Base-by-base conservation (phyloP, 1,284 basidiomycete genomes). In the Leccinum huronense region DNA sequence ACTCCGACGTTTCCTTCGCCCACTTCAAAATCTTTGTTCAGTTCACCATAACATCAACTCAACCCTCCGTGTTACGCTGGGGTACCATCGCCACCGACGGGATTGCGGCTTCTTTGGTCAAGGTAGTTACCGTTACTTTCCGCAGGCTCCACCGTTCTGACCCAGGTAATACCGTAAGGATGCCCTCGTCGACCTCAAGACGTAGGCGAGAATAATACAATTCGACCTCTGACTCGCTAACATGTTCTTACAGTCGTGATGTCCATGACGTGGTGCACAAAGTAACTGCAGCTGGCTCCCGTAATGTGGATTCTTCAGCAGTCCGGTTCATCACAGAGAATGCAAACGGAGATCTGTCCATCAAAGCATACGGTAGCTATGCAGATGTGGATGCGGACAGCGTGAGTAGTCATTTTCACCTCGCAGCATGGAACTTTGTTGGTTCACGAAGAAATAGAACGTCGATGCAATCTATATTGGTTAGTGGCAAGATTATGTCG, bases 401-500 rank as follows among this genome's bases (percentile, higher is more conserved):
- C 66, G 87, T 90, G 53, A 65, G 83, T 67, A 31, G 55, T 67
- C 42, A 56, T 61, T 62, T 62, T 27, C 23, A 23, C 42, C 3
- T 53, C 31, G 13, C 36, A 33, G n/a, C 23, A 10, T 56, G 55
- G 57, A 58, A 5, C 13, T 11, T 16, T 16, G 36, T 38, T 13
- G 51, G 8, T 42, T 73, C 23, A 75, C 54, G 14, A 55, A 19
- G 31, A 54, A 48, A 63, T 56, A 94, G 90, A 79, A 90, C 63
- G 89, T 95, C 34, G 87, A 94, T 69, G 90, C 81, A 3, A 80
- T 95, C 59, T 95, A 94, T 77, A 89, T 95, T 62, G 92, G 89
- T 86, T 63, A 60, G 74, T 71, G 19, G n/a, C 31, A 45, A 68
- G 67, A 42, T 63, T 65, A 45, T 62, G 58, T 64, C 57, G 64